Base-by-base conservation (phyloP, 2,329 filamentous ascomycete genomes). In the Dactylellina leptospora region DNA sequence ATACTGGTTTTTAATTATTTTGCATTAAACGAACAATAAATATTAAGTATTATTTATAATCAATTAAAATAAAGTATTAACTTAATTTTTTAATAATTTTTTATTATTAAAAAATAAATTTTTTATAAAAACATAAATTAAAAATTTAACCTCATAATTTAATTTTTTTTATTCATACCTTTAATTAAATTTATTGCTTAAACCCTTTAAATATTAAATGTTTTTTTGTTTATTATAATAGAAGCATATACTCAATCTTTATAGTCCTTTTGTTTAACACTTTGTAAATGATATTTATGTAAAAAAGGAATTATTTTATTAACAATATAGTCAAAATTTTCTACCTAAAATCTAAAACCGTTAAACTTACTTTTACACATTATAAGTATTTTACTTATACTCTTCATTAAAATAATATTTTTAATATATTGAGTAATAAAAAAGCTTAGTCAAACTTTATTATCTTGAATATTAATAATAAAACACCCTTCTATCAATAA, bases 301-400 rank as follows among this genome's bases (percentile, higher is more conserved):
- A 51, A 51, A n/a, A n/a, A n/a, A 51, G 47, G 47, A 51, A 51
- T 51, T 51, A 51, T 20, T 51, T 51, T 51, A 50, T 51, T 51
- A 51, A 51, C 47, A 51, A 47, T 51, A 51, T 51, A 22, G 25
- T 30, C 2, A 51, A 27, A 51, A 51, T 51, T 51, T 51, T 25
- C 28, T 51, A 51, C 47, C 47, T 51, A 51, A 51, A 51, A 51
- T 27, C 23, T 25, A 51, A 22, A 27, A 30, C 25, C n/a, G 47
- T 22, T 28, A n/a, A 51, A 51, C 23, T 22, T 51, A 51, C 28
- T 51, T 51, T 51, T 16, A 20, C 47, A 51, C 47, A 51, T 27
- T 51, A 20, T 51, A 51, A 51, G 27, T 51, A 51, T 23, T 51
- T 51, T 51, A 51, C n/a, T 13, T 51, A 51, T 51, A 51, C 27